Conservation (phyloP, 2,329 filamentous ascomycete genomes). For the Westerdykella sp. region DNA sequence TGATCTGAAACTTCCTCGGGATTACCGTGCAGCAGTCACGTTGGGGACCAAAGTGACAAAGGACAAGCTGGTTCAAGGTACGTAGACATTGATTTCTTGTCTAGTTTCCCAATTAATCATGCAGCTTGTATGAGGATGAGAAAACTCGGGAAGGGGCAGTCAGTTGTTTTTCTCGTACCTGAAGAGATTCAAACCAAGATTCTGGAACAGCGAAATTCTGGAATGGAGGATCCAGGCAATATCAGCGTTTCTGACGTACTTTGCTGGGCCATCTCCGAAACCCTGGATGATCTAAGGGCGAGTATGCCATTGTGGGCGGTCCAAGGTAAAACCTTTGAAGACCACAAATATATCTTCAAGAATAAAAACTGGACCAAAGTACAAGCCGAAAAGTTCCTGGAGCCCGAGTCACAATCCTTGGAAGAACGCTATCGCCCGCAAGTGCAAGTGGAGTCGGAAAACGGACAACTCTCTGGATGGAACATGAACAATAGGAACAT, state of each 20-base stretch:
- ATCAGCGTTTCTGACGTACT: constrained; percentile 53
- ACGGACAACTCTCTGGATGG: constrained; percentile 6
- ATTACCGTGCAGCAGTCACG: constrained; percentile 61
- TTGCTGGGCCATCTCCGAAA: constrained; percentile 55
- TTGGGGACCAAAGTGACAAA: constrained; percentile 61
- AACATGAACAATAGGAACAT: constrained; percentile 15
- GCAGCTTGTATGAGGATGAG: constrained; percentile 61
- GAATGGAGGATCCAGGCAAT: not conserved
- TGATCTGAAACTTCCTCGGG: constrained; percentile 55
- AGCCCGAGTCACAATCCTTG: constrained; percentile 50
- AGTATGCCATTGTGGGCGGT: constrained; percentile 55
- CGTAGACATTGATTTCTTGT: constrained; percentile 7
- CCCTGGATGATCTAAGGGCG: constrained; percentile 45
- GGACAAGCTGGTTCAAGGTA: constrained; percentile 63
- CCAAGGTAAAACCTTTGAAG: constrained; percentile 51
- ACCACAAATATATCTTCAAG: constrained; percentile 37
- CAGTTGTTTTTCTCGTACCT: constrained; percentile 55
- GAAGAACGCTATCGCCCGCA: constrained; percentile 48
- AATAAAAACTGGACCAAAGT: constrained; percentile 11
- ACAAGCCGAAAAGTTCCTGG: constrained; percentile 45
- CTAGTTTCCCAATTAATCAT: constrained; percentile 3
- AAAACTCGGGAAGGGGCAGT: constrained; percentile 61
- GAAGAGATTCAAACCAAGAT: constrained; percentile 56
- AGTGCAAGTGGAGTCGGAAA: not conserved
- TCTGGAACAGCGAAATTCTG: constrained; percentile 7